Evolutionary conservation across 1,284 basidiomycete genomes (phyloP).

Genomic region (Cutaneotrichosporon cutaneum): DNA sequence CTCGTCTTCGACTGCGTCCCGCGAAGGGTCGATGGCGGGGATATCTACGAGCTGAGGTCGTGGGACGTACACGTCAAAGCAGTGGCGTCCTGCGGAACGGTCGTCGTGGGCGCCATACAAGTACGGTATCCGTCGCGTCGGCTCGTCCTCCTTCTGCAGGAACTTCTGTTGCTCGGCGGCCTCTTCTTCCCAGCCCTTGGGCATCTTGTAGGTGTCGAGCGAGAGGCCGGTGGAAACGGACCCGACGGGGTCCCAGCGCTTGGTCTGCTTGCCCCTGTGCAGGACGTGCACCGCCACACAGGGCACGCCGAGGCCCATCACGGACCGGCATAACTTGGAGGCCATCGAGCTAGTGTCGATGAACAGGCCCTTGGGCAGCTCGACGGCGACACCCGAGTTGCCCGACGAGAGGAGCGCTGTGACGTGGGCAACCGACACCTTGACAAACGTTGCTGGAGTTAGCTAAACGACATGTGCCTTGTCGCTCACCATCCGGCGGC

Average conservation of each 20-base stretch:
- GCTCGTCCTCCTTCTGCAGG: constrained; percentile 66
- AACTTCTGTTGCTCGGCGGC: constrained; percentile 65
- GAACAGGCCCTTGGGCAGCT: constrained; percentile 62
- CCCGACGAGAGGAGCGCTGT: constrained; percentile 61
- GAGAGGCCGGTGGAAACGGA: constrained; percentile 60
- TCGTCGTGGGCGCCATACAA: constrained; percentile 56
- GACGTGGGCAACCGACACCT: constrained; percentile 59
- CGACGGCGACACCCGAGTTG: constrained; percentile 60
- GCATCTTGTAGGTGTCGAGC: constrained; percentile 69
- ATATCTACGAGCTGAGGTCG: constrained; percentile 21
- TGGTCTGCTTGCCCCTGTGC: constrained; percentile 13
- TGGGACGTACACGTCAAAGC: constrained; percentile 39
- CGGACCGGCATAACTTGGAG: constrained; percentile 57
- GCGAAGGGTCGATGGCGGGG: background rate
- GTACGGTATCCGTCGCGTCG: constrained; percentile 64
- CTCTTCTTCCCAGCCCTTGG: constrained; percentile 60
- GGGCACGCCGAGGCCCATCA: constrained; percentile 33
- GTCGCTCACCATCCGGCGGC: constrained; percentile 71
- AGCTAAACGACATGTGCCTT: background rate
- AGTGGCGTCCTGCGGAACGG: constrained; percentile 24
- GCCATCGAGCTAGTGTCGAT: constrained; percentile 72
- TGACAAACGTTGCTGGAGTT: constrained; percentile 67
- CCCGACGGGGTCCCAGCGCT: constrained; percentile 68
- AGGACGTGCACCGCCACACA: constrained; percentile 29
- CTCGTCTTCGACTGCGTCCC: constrained; percentile 8